Percentiles rank a stretch among this genome's conserved stretches.
These are phyloP conservation scores for Aspergillus flavus DNA, from an alignment of 2,329 filamentous ascomycete species.

Conservation along the genomic window DNA sequence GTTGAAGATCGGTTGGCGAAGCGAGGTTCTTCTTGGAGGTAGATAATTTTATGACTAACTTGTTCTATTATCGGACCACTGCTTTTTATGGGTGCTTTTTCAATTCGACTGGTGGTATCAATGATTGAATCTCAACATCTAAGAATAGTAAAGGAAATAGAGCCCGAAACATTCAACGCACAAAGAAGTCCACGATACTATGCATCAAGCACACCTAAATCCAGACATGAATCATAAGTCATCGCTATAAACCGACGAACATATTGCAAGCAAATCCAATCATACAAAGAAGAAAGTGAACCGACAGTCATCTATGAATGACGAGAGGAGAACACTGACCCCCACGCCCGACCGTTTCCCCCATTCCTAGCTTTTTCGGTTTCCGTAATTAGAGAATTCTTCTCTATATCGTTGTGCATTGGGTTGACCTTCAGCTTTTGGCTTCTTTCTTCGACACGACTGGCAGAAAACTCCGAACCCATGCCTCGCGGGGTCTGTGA, in stretches of 20 bases:
- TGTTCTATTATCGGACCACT: not conserved
- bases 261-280: not conserved
- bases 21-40: not conserved
- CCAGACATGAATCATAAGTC: not conserved
- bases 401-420: slow-evolving; percentile 5
- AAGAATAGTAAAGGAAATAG: not conserved
- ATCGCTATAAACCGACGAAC: not conserved
- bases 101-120: not conserved
- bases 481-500: slow-evolving; percentile 2
- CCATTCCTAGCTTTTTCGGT: not conserved
- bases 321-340: slow-evolving; percentile 5
- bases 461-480: not conserved
- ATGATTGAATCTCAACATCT: not conserved
- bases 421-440: not conserved
- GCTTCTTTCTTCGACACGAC: not conserved
- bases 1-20: not conserved
- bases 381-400: slow-evolving; percentile 6
- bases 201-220: not conserved
- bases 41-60: not conserved
- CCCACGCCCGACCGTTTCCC: not conserved
- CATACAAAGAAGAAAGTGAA: not conserved
- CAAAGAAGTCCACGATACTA: not conserved
- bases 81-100: not conserved
- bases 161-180: not conserved
- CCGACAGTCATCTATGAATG: not conserved